phyloP scores from a whole-genome alignment of 495 filamentous ascomycete genomes.

The Lepraria neglecta region DNA sequence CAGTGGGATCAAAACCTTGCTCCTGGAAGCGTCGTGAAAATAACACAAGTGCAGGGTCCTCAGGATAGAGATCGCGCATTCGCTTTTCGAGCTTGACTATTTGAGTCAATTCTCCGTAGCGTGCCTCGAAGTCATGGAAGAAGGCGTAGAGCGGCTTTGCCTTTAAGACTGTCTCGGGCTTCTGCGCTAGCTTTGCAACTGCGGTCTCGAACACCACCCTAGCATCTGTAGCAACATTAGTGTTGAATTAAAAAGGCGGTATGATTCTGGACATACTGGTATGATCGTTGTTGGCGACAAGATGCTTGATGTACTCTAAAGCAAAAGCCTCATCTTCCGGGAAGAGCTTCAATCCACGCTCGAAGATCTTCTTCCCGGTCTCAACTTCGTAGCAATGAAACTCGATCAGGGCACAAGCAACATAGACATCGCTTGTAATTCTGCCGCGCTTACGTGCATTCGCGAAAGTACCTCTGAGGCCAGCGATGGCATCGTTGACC shows the following conservation, averaged over 20 bases:
- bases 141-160: slow-evolving; percentile 78
- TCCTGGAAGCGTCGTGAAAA: slow-evolving; percentile 72
- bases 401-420: slow-evolving; percentile 84
- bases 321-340: slow-evolving; percentile 87
- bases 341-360: slow-evolving; percentile 85
- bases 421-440: slow-evolving; percentile 87
- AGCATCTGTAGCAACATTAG: slow-evolving; percentile 58
- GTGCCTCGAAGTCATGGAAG: slow-evolving; percentile 91
- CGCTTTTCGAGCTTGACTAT: slow-evolving; percentile 84
- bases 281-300: slow-evolving; percentile 82
- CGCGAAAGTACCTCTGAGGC: slow-evolving; percentile 76
- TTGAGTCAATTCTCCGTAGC: slow-evolving; percentile 83
- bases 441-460: slow-evolving; percentile 80
- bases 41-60: slow-evolving; percentile 66
- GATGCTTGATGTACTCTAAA: slow-evolving; percentile 88
- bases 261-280: slow-evolving; percentile 62
- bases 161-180: slow-evolving; percentile 63
- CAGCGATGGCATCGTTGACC: slow-evolving; percentile 56
- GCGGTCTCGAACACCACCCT: slow-evolving; percentile 91
- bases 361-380: slow-evolving; percentile 88
- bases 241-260: slow-evolving; percentile 2
- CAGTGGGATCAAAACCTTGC: slow-evolving; percentile 65
- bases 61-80: slow-evolving; percentile 86
- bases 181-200: slow-evolving; percentile 67
- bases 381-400: slow-evolving; percentile 92